Evolutionary conservation across 495 filamentous ascomycete species (phyloP).

Genomic region (Lindgomyces ingoldianus): DNA sequence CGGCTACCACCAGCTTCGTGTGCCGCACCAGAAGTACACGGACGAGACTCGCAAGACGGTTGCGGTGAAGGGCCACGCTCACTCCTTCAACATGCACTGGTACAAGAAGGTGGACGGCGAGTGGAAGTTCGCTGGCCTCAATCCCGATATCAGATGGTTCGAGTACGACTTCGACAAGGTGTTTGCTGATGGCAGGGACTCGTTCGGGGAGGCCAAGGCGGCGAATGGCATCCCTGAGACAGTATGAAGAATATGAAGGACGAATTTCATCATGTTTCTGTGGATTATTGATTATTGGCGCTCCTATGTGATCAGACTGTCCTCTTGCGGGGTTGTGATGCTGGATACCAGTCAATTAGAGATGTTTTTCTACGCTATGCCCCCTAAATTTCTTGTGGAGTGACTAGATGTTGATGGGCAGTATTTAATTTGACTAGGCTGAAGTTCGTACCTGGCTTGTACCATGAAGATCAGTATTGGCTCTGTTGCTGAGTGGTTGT

Average conservation of each 20-base stretch:
- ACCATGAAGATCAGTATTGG: too few relatives aligned
- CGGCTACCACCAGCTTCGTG: slow-evolving; percentile 76
- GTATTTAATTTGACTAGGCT: too few relatives aligned
- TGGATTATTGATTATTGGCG: not conserved
- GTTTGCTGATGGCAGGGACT: slow-evolving; percentile 43
- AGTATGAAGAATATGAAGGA: slow-evolving; percentile 1
- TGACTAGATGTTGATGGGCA: too few relatives aligned
- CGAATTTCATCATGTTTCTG: not conserved
- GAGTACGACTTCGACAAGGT: slow-evolving; percentile 67
- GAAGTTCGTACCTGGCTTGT: too few relatives aligned
- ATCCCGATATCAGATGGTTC: slow-evolving; percentile 68
- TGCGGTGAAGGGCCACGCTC: slow-evolving; percentile 65
- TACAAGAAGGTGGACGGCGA: slow-evolving; percentile 73
- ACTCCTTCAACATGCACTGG: slow-evolving; percentile 70
- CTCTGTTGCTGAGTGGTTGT: not conserved
- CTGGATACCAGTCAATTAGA: slow-evolving; percentile 4
- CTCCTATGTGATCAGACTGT: not conserved
- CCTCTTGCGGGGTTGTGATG: not conserved
- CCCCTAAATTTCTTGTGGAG: too few relatives aligned
- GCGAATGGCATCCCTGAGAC: slow-evolving; percentile 20
- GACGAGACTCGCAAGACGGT: slow-evolving; percentile 54
- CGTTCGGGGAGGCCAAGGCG: slow-evolving; percentile 42
- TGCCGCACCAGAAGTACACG: slow-evolving; percentile 69
- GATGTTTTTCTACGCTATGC: not conserved
- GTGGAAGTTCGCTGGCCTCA: slow-evolving; percentile 81